Percentiles rank a stretch among this genome's conserved stretches.
phyloP scores from a whole-genome alignment of 495 filamentous ascomycete species.

The Penicillium cinerascens region DNA sequence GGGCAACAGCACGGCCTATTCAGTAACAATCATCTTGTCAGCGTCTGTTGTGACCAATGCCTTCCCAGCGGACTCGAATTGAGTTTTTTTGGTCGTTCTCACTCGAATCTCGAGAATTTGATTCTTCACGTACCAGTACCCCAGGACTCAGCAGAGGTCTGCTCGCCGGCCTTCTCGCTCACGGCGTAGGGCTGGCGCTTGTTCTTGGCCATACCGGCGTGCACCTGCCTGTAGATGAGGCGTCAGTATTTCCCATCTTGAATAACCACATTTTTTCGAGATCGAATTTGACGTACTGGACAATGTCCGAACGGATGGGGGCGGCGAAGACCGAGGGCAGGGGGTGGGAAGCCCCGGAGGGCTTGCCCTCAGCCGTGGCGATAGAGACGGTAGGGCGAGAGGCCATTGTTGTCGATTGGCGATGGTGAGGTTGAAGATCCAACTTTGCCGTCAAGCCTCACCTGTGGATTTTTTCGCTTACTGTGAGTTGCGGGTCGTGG shows the following conservation, averaged over 20 bases:
- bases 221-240: constrained; percentile 60
- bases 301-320: constrained; percentile 97
- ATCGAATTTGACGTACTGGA: constrained; percentile 62
- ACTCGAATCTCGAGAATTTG: constrained; percentile 4
- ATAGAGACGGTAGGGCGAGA: constrained; percentile 93
- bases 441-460: constrained; percentile 30
- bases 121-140: constrained; percentile 82
- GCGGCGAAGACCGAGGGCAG: constrained; percentile 92
- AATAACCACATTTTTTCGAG: constrained; percentile 8
- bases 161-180: constrained; percentile 99
- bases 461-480: constrained; percentile 50
- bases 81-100: not conserved
- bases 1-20: constrained; percentile 94
- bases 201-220: constrained; percentile 99
- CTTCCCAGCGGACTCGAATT: not conserved
- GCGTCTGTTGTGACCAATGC: constrained; percentile 3
- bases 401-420: constrained; percentile 69
- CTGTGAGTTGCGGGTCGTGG: constrained; percentile 28
- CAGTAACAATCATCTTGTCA: constrained; percentile 20
- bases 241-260: constrained; percentile 36
- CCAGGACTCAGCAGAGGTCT: constrained; percentile 99
- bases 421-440: constrained; percentile 47
- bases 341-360: constrained; percentile 80
- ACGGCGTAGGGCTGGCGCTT: constrained; percentile 99
- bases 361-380: constrained; percentile 84